Percentiles rank a stretch among this genome's conserved stretches.
Conservation (phyloP, 1,139 yeast genomes). For the Kurtzmaniella quercitrusa region DNA sequence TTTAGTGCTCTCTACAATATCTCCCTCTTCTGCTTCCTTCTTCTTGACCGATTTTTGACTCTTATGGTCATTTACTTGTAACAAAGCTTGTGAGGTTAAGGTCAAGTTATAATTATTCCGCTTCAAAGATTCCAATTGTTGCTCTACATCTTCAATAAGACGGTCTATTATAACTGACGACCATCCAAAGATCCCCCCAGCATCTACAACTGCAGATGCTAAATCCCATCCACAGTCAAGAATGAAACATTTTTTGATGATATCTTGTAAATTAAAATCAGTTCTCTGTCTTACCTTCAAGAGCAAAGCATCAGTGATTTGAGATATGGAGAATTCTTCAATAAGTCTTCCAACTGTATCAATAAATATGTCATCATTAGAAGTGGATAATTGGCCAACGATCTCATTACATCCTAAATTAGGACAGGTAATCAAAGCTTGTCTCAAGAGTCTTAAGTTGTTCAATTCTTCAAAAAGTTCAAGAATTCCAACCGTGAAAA, state of each 20-base stretch:
- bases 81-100: constrained; percentile 48
- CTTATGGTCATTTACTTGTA: constrained; percentile 17
- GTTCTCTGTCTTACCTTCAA: constrained; percentile 14
- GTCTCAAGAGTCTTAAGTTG: constrained; percentile 66
- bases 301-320: constrained; percentile 33
- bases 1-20: constrained; percentile 16
- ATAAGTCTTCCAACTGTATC: constrained; percentile 66
- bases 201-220: constrained; percentile 61
- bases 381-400: constrained; percentile 52
- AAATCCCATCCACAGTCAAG: constrained; percentile 53
- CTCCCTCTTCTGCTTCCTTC: constrained; percentile 9
- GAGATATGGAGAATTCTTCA: constrained; percentile 53
- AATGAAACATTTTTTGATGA: constrained; percentile 28
- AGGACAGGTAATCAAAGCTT: constrained; percentile 77
- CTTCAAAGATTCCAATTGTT: constrained; percentile 47
- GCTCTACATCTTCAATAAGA: constrained; percentile 41
- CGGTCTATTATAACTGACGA: constrained; percentile 42
- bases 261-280: constrained; percentile 35
- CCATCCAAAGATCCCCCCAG: constrained; percentile 70
- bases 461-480: constrained; percentile 33
- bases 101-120: constrained; percentile 52
- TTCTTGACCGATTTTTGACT: constrained; percentile 10
- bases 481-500: constrained; percentile 52
- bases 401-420: constrained; percentile 63
- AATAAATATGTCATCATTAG: constrained; percentile 59